These are phyloP conservation scores for Rossbeevera mucosa DNA, from an alignment of 768 basidiomycete species.

Conservation along the genomic window DNA sequence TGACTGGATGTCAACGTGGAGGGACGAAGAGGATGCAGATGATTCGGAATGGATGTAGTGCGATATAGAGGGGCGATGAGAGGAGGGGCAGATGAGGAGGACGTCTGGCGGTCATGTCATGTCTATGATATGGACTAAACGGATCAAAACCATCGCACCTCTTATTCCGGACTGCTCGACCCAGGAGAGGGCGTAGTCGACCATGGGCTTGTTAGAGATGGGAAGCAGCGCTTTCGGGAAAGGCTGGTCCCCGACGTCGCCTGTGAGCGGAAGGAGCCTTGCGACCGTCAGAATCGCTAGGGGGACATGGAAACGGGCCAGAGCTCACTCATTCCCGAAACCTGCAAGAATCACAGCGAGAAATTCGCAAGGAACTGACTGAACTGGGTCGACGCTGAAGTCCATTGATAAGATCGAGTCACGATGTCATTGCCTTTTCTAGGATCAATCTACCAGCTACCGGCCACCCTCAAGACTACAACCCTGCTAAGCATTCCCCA, in stretches of 20 bases:
- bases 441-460: conserved; percentile 4
- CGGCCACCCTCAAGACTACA: background rate
- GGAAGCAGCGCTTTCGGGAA: conserved; percentile 87
- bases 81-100: conserved; percentile 76
- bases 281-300: conserved; percentile 6
- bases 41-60: conserved; percentile 82
- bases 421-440: conserved; percentile 18
- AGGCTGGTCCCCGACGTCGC: conserved; percentile 73
- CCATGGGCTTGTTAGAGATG: conserved; percentile 81
- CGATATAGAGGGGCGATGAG: conserved; percentile 70
- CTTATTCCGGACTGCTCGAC: conserved; percentile 80
- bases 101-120: conserved; percentile 52
- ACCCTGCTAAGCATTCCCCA: background rate
- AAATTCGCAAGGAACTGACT: conserved; percentile 67
- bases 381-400: conserved; percentile 51
- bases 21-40: conserved; percentile 53
- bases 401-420: conserved; percentile 44
- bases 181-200: conserved; percentile 83
- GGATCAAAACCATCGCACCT: conserved; percentile 42
- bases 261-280: conserved; percentile 72
- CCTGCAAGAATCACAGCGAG: conserved; percentile 85
- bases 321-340: conserved; percentile 81
- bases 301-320: background rate
- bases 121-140: conserved; percentile 7
- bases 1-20: conserved; percentile 74